Conservation (phyloP, 1,284 basidiomycete genomes). For the Meira nashicola region DNA sequence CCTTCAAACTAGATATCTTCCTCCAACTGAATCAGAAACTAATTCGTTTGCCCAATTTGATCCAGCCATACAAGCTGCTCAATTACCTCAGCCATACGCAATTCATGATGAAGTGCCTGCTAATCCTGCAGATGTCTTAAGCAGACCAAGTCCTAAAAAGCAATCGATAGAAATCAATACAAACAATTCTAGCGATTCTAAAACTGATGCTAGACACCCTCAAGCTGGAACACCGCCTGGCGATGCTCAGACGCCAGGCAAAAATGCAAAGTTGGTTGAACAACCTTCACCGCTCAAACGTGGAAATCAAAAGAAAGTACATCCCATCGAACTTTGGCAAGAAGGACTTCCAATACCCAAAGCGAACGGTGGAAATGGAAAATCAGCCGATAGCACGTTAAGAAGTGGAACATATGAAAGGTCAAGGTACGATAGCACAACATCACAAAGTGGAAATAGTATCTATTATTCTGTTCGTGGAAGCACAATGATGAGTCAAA, state of each 20-base stretch:
- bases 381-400: neutral
- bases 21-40: neutral
- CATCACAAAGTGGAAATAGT: constrained; percentile 17
- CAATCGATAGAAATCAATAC: neutral
- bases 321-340: constrained; percentile 6
- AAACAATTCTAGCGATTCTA: neutral
- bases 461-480: constrained; percentile 40
- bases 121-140: neutral
- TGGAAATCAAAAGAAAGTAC: neutral
- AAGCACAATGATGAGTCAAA: constrained; percentile 27
- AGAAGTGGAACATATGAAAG: neutral
- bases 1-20: neutral
- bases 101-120: constrained; percentile 8
- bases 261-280: neutral
- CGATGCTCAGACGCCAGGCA: neutral
- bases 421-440: constrained; percentile 11
- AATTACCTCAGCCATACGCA: neutral
- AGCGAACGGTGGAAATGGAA: neutral
- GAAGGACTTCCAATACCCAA: too few species aligned
- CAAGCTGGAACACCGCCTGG: constrained; percentile 3
- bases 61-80: neutral
- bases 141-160: neutral
- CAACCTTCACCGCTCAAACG: neutral
- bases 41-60: neutral
- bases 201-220: neutral